Evolutionary conservation across 148 eudicot species (phyloP), one percentile per base, ranked within the genome.

Genomic region (Heliosperma pusillum): DNA sequence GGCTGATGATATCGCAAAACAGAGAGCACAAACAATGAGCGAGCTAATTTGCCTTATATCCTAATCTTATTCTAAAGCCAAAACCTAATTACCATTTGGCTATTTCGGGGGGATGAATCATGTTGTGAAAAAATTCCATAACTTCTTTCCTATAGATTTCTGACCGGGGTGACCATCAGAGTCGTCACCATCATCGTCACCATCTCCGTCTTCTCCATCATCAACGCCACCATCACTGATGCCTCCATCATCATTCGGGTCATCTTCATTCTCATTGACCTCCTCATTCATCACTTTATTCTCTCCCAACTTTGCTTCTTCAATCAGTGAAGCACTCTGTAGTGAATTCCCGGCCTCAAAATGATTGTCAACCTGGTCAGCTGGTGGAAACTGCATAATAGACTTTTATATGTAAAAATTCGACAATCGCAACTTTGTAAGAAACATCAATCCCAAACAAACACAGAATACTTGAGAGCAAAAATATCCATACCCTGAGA

Each of bases 121-220:
- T 21, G 98, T 77, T 12, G 88, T 88, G 60, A 93, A 81, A 71
- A 93, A 93, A 9, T 70, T 93, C 94, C 89, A 93, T 4, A 93
- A 19, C 85, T 86, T 84, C 85, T 80, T 88, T 66, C 83, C 72
- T 24, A 89, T 72, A 0, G 98, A 90, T 10, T 55, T 84, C 66
- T 87, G 87, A 86, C 92, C 94, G 15, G 87, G 93, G 66, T 86
- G 86, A 71, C 44, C 77, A 47, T 79, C 67, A 0, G 72, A 69
- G 20, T 80, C 75, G 0, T 70, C 70, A 21, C 42, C 74, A 1
- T 27, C 72, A 15, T 55, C 78, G 24, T 45, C 73, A 0, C 78
- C 85, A 25, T 44, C 69, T 52, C 24, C 83, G 6, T 30, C 20
- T 1, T 27, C 68, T 27, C 27, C 74, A 7, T 74, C 81, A 12